A percentile compares a stretch with the other conserved stretches of the same genome.
These are phyloP conservation scores for Fusarium sp. DNA, from an alignment of 2,329 filamentous ascomycete genomes.

Conservation along the genomic window DNA sequence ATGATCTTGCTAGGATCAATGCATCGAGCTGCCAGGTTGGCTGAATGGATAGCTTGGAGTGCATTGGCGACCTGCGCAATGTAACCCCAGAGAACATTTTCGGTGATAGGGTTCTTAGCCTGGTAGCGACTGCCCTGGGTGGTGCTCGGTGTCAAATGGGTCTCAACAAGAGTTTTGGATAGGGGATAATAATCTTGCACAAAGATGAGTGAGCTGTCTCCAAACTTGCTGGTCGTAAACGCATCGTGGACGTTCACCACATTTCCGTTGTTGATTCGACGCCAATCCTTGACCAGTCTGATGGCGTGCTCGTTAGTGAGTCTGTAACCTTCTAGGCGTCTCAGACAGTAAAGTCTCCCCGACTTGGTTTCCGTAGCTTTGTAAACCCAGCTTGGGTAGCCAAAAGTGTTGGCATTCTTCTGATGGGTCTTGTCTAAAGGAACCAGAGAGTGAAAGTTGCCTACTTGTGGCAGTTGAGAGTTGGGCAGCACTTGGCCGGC, in stretches of 20 bases:
- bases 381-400: constrained; percentile 92
- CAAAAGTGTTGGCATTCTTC: constrained; percentile 81
- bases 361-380: constrained; percentile 91
- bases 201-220: constrained; percentile 92
- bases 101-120: constrained; percentile 63
- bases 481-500: constrained; percentile 84
- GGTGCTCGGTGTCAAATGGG: constrained; percentile 67
- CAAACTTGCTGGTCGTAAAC: constrained; percentile 92
- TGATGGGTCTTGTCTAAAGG: constrained; percentile 84
- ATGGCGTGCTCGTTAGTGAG: constrained; percentile 91
- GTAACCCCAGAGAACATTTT: constrained; percentile 88
- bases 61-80: constrained; percentile 91
- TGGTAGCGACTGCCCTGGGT: constrained; percentile 56
- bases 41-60: constrained; percentile 83
- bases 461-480: constrained; percentile 78
- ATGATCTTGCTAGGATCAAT: constrained; percentile 90
- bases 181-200: constrained; percentile 93
- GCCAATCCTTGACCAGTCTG: constrained; percentile 87
- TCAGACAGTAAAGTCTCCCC: constrained; percentile 85
- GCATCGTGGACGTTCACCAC: constrained; percentile 90
- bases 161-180: constrained; percentile 87
- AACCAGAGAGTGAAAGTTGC: constrained; percentile 92
- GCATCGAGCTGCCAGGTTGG: constrained; percentile 83
- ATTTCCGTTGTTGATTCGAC: constrained; percentile 79
- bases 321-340: constrained; percentile 87